phyloP scores from a whole-genome alignment of 2,329 filamentous ascomycete genomes.

The Colletotrichum spaethianum region DNA sequence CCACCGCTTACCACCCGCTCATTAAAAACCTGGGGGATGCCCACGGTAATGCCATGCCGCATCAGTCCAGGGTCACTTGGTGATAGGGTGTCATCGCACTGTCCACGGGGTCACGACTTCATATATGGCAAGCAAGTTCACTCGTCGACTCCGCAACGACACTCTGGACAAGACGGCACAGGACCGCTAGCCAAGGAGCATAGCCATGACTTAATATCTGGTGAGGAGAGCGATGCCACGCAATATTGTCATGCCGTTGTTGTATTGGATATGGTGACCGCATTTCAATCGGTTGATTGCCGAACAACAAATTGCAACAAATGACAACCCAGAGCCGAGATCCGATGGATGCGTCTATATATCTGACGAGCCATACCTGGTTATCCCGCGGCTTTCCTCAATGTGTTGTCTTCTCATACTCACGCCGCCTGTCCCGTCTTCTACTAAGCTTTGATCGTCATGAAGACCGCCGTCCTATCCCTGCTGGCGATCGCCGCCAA shows the following conservation, averaged over 20 bases:
- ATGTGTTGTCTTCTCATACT: neutral
- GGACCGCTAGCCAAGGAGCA: conserved; percentile 4
- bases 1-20: conserved; percentile 22
- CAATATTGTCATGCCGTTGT: neutral
- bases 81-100: conserved; percentile 3
- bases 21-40: conserved; percentile 10
- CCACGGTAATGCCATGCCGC: conserved; percentile 5
- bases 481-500: conserved; percentile 52
- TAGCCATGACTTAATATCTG: neutral
- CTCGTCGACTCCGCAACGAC: neutral
- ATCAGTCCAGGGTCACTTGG: neutral
- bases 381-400: neutral
- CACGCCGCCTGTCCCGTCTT: neutral
- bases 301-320: neutral
- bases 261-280: neutral
- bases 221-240: neutral
- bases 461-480: conserved; percentile 54
- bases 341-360: conserved; percentile 9
- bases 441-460: conserved; percentile 42
- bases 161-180: neutral
- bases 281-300: neutral
- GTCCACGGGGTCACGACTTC: conserved; percentile 25
- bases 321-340: neutral
- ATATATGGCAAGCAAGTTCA: conserved; percentile 17
- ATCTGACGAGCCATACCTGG: neutral